These are phyloP conservation scores for Penicillium concentricum DNA, from an alignment of 2,329 filamentous ascomycete genomes.

Conservation along the genomic window DNA sequence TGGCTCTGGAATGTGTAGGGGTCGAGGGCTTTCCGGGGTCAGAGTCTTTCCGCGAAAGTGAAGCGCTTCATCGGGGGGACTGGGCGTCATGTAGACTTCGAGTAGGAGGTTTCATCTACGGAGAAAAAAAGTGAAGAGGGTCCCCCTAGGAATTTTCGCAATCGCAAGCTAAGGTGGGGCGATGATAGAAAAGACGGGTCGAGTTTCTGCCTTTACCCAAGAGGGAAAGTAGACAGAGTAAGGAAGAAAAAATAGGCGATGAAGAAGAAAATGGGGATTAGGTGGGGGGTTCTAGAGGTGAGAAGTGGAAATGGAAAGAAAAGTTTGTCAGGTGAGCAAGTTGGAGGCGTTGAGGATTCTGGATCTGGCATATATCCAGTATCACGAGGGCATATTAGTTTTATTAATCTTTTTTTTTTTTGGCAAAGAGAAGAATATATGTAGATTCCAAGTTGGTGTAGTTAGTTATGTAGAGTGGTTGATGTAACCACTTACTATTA, in stretches of 20 bases:
- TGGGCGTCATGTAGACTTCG: constrained; percentile 54
- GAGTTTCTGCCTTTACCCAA: constrained; percentile 17
- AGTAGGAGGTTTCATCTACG: constrained; percentile 43
- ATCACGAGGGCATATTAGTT: background rate
- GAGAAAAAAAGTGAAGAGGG: background rate
- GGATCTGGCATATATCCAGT: background rate
- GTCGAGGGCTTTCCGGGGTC: constrained; percentile 70
- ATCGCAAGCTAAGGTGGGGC: constrained; percentile 42
- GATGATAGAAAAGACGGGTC: constrained; percentile 30
- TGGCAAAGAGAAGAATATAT: background rate
- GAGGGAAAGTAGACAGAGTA: constrained; percentile 12
- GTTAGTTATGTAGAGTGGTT: background rate
- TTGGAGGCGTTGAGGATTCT: background rate
- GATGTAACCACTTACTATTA: background rate
- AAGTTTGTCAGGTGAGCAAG: constrained; percentile 2
- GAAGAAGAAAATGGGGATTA: background rate
- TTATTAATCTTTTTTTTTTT: background rate
- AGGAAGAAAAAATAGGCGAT: constrained; percentile 1
- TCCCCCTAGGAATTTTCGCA: constrained; percentile 27
- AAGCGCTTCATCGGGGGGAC: constrained; percentile 47
- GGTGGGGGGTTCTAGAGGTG: background rate
- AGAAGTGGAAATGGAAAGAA: background rate
- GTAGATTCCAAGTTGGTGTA: background rate
- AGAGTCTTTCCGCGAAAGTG: constrained; percentile 65
- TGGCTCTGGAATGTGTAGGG: constrained; percentile 66